phyloP scores from a whole-genome alignment of 75 land plant genomes.

The Pinus albicaulis region DNA sequence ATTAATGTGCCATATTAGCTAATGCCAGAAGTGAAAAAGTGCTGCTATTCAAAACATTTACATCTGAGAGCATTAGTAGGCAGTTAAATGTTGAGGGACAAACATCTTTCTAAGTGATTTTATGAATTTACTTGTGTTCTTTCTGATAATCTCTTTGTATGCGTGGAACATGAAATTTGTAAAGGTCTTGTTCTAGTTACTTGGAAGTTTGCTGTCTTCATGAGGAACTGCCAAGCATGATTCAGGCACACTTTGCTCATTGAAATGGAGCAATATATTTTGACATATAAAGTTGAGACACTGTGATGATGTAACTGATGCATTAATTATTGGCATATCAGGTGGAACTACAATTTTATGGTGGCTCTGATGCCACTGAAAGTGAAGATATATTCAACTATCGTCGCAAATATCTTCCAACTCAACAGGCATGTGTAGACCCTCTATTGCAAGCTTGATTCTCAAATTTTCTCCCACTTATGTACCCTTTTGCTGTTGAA shows the following conservation, averaged over 20 bases:
- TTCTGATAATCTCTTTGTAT: not conserved
- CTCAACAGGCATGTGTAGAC: constrained; percentile 57
- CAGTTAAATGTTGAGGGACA: too few relatives aligned
- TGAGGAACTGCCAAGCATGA: not conserved
- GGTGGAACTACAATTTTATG: constrained; percentile 57
- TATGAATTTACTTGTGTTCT: not conserved
- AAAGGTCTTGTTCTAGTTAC: not conserved
- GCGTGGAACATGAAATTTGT: not conserved
- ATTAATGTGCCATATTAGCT: too few relatives aligned
- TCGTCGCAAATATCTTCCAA: constrained; percentile 82
- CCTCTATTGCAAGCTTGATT: not conserved
- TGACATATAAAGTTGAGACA: not conserved
- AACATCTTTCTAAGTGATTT: not conserved
- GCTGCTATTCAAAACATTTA: too few relatives aligned
- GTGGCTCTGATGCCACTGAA: constrained; percentile 23
- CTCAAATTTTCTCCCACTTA: not conserved
- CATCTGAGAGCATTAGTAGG: too few relatives aligned
- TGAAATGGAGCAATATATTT: not conserved
- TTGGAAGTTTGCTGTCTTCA: not conserved
- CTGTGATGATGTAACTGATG: constrained; percentile 2
- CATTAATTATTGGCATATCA: constrained; percentile 13
- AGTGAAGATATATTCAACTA: constrained; percentile 75
- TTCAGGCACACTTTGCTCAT: not conserved
- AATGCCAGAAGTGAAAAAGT: too few relatives aligned
- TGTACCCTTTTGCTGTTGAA: not conserved